Base-by-base conservation (phyloP, 2,329 filamentous ascomycete genomes). In the Trichoderma pleuroti region DNA sequence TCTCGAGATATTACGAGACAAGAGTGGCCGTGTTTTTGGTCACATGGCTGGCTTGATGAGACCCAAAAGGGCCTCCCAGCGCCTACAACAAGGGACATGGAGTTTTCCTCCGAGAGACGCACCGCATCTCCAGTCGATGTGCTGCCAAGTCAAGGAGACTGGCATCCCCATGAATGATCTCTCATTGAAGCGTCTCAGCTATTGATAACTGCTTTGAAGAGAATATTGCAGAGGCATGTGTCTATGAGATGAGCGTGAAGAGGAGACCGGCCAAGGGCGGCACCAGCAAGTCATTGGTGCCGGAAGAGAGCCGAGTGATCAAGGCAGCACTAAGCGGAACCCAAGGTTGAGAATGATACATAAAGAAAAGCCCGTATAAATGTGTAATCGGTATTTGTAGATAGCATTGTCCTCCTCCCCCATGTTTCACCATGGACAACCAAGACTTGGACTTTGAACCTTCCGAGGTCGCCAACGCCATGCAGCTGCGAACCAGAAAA, bases 221-320 rank as follows among this genome's bases (percentile, higher is more conserved):
- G 71, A 92, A 96, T 78, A 87, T 97, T 52, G 81, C 87, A 60
- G 83, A 88, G 60, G 88, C 88, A 32, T 92, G 97, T 77, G 87
- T 97, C 81, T 97, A 96, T 77, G 91, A 97, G 82, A 88, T 87
- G 73, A 93, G 91, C 72, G 93, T 97, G 8, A 93, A 97, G 85
- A 86, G 91, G 83, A 89, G 91, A 77, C 87, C 89, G 52, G 90
- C 92, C 3, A 90, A 89, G 74, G 93, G 93, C 28, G 93, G 93
- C 34, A 96, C 93, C 5, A 32, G 54, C 83, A 90, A 87, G 82
- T 86, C 86, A 14, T 86, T 87, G 28, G 90, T 92, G 8, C 76
- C 87, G 73, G 86, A 91, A 81, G 90, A 92, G 82, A 86, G 92
- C 74, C 81, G 86, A 76, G 85, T 84, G 8, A 73, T 86, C 70